A percentile compares a stretch with the other conserved stretches of the same genome.
Evolutionary conservation across 192 early-diverging fungal species (phyloP).

Genomic region (Backusella tuberculispora): DNA sequence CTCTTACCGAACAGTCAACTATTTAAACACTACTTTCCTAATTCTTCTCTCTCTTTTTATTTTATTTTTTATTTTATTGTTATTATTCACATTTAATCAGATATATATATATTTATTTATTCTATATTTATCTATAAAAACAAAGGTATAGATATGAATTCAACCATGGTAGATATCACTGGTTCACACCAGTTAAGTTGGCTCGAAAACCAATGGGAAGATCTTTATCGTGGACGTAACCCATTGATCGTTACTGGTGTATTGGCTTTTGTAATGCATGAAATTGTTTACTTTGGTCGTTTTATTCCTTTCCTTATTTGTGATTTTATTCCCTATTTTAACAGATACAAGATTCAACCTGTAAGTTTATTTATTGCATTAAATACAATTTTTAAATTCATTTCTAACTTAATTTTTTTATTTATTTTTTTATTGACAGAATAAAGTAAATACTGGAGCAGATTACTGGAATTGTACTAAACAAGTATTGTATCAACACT

Average conservation of each 20-base stretch:
- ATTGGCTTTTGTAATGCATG: constrained; percentile 85
- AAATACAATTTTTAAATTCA: neutral
- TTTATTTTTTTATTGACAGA: constrained; percentile 35
- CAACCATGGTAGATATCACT: constrained; percentile 16
- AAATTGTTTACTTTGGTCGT: constrained; percentile 91
- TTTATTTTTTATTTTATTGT: constrained; percentile 12
- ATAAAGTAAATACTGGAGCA: constrained; percentile 63
- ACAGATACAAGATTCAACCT: constrained; percentile 91
- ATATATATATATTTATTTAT: constrained; percentile 2
- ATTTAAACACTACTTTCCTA: constrained; percentile 12
- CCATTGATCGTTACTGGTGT: constrained; percentile 72
- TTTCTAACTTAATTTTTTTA: neutral
- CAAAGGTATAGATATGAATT: constrained; percentile 13
- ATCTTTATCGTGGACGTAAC: constrained; percentile 70
- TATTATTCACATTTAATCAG: neutral
- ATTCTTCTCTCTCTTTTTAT: neutral
- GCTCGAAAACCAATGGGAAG: constrained; percentile 65
- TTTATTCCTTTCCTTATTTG: constrained; percentile 85
- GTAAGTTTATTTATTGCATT: constrained; percentile 33
- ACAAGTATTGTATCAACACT: constrained; percentile 77
- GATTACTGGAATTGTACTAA: constrained; percentile 73
- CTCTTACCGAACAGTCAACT: constrained; percentile 8
- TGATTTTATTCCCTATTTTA: constrained; percentile 85
- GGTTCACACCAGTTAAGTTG: constrained; percentile 25
- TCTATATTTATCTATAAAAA: neutral